Conservation (phyloP, 495 filamentous ascomycete genomes). For the Chaetomium cochliodes region DNA sequence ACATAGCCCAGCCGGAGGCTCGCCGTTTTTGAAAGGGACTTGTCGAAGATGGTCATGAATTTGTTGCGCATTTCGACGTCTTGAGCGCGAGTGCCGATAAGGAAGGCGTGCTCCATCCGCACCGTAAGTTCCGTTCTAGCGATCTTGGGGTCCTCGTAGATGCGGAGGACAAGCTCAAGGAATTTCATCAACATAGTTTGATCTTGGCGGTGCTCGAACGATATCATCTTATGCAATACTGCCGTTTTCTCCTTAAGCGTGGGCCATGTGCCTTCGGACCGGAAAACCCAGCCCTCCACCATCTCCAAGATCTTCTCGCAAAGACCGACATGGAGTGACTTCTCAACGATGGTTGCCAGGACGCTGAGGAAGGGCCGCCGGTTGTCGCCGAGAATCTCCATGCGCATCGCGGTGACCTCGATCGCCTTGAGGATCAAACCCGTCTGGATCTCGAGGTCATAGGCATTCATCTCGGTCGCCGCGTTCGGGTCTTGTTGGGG, state of each 20-base stretch:
- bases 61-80: constrained; percentile 97
- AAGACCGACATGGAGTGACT: constrained; percentile 76
- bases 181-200: constrained; percentile 84
- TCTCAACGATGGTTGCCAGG: constrained; percentile 89
- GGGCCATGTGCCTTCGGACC: constrained; percentile 87
- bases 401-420: constrained; percentile 83
- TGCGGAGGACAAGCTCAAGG: constrained; percentile 90
- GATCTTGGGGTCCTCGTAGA: constrained; percentile 96
- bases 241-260: constrained; percentile 98
- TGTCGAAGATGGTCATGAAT: constrained; percentile 92
- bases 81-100: constrained; percentile 89
- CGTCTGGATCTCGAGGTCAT: constrained; percentile 81
- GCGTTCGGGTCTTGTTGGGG: constrained; percentile 48
- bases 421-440: constrained; percentile 90
- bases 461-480: constrained; percentile 61
- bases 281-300: constrained; percentile 95
- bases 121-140: constrained; percentile 94
- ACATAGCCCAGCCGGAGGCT: constrained; percentile 85
- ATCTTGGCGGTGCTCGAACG: constrained; percentile 83
- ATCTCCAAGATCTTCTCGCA: constrained; percentile 90
- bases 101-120: constrained; percentile 93
- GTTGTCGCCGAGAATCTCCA: constrained; percentile 91
- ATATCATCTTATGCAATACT: constrained; percentile 93
- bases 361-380: constrained; percentile 91
- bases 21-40: constrained; percentile 80